A percentile compares a stretch with the other conserved stretches of the same genome.
phyloP scores from a whole-genome alignment of 805 yeast species.

The Monosporozyma siamensis region DNA sequence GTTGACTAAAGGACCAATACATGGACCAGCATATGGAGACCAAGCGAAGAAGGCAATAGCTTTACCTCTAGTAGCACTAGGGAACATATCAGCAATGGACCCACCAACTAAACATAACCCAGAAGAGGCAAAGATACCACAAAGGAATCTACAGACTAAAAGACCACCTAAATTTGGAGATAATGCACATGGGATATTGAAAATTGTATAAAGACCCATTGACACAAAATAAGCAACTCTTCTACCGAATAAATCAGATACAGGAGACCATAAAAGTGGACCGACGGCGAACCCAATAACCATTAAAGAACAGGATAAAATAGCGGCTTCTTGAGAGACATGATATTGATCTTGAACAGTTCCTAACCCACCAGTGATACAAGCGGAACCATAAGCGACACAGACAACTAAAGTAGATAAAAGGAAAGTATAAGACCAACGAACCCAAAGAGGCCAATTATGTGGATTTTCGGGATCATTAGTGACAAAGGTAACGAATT shows the following conservation, averaged over 20 bases:
- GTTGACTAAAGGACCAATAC: constrained; percentile 77
- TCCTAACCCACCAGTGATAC: constrained; percentile 79
- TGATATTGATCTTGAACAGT: constrained; percentile 54
- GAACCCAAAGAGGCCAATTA: constrained; percentile 55
- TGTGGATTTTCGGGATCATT: constrained; percentile 86
- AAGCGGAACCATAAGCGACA: constrained; percentile 90
- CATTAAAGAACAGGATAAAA: constrained; percentile 74
- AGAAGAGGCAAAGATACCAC: constrained; percentile 80
- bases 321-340: constrained; percentile 72
- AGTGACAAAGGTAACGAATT: constrained; percentile 72
- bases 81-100: constrained; percentile 81
- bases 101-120: constrained; percentile 87
- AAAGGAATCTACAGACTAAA: constrained; percentile 71
- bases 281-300: constrained; percentile 84
- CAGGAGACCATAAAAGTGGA: constrained; percentile 83
- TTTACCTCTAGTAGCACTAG: constrained; percentile 69
- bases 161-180: constrained; percentile 76
- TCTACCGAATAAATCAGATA: constrained; percentile 79
- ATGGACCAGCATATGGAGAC: constrained; percentile 91
- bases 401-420: constrained; percentile 68
- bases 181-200: constrained; percentile 81
- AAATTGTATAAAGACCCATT: constrained; percentile 60
- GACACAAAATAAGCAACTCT: constrained; percentile 74
- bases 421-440: constrained; percentile 60
- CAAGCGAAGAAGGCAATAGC: constrained; percentile 89